These are phyloP conservation scores for Apiotrichum gracile DNA, from an alignment of 1,284 basidiomycete species.

Conservation along the genomic window DNA sequence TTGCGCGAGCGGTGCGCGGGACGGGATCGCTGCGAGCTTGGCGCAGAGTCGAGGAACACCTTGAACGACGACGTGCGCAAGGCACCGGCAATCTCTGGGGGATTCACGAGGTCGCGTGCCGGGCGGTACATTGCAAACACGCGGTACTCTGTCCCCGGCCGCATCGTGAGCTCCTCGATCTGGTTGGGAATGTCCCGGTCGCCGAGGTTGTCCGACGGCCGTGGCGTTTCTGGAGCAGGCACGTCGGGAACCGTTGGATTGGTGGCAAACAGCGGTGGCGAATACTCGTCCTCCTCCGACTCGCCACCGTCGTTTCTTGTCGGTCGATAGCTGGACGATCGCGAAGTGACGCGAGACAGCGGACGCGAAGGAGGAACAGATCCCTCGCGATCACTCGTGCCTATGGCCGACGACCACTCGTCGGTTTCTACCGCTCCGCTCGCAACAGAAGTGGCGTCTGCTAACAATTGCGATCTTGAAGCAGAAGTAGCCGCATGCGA, in stretches of 20 bases:
- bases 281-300: slow-evolving; percentile 34
- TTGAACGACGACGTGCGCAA: slow-evolving; percentile 47
- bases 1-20: slow-evolving; percentile 11
- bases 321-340: slow-evolving; percentile 30
- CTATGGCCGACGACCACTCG: neutral
- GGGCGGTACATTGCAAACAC: slow-evolving; percentile 50
- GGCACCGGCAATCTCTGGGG: slow-evolving; percentile 39
- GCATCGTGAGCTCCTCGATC: slow-evolving; percentile 51
- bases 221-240: neutral
- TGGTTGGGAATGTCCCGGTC: slow-evolving; percentile 41
- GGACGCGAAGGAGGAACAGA: slow-evolving; percentile 34
- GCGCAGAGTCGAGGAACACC: slow-evolving; percentile 48
- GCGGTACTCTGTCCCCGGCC: slow-evolving; percentile 51
- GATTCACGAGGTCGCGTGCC: slow-evolving; percentile 33
- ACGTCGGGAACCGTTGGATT: neutral
- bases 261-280: slow-evolving; percentile 21
- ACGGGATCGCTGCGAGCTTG: slow-evolving; percentile 19
- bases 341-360: slow-evolving; percentile 35
- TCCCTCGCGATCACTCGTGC: slow-evolving; percentile 18
- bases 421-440: slow-evolving; percentile 3
- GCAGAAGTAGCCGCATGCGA: neutral
- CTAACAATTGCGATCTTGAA: slow-evolving; percentile 1
- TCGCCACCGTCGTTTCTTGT: slow-evolving; percentile 20
- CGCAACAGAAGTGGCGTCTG: neutral
- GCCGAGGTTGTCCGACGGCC: slow-evolving; percentile 14